These are phyloP conservation scores for Talaromyces sp. DNA, from an alignment of 2,329 filamentous ascomycete genomes.

Conservation along the genomic window DNA sequence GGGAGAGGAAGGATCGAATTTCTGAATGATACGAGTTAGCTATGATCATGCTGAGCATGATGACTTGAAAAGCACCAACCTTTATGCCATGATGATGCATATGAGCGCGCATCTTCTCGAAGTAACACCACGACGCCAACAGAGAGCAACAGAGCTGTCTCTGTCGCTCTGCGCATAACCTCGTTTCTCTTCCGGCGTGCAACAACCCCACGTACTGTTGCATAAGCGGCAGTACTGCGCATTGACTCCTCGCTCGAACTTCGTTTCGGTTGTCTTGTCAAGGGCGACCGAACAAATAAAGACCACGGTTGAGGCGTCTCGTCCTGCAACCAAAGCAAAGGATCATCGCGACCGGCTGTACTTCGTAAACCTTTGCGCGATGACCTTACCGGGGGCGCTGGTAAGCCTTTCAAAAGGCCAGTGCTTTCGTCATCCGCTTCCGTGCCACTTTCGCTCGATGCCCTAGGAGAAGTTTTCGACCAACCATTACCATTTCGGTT, in stretches of 20 bases:
- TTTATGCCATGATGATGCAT: slow-evolving; percentile 38
- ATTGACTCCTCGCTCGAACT: slow-evolving; percentile 31
- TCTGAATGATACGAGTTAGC: slow-evolving; percentile 26
- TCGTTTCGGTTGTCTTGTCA: slow-evolving; percentile 27
- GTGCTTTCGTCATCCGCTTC: slow-evolving; percentile 90
- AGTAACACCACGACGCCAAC: slow-evolving; percentile 47
- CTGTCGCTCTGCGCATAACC: slow-evolving; percentile 48
- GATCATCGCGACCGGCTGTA: slow-evolving; percentile 26
- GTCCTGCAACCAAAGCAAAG: slow-evolving; percentile 28
- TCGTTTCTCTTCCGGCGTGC: slow-evolving; percentile 38
- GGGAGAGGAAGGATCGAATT: slow-evolving; percentile 31
- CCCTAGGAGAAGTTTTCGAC: slow-evolving; percentile 51
- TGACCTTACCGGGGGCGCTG: slow-evolving; percentile 65
- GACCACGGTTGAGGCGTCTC: slow-evolving; percentile 30
- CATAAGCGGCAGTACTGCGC: not conserved
- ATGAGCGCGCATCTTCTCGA: slow-evolving; percentile 29
- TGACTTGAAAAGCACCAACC: slow-evolving; percentile 26
- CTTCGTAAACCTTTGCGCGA: slow-evolving; percentile 72
- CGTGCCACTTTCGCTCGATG: slow-evolving; percentile 82
- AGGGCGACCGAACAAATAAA: slow-evolving; percentile 30
- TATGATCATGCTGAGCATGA: not conserved
- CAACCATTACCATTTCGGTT: slow-evolving; percentile 19
- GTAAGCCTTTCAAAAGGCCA: slow-evolving; percentile 71
- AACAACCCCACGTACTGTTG: slow-evolving; percentile 18
- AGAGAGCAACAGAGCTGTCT: slow-evolving; percentile 52